Base-by-base conservation (phyloP, 2,329 filamentous ascomycete genomes). In the Periconia digitata region DNA sequence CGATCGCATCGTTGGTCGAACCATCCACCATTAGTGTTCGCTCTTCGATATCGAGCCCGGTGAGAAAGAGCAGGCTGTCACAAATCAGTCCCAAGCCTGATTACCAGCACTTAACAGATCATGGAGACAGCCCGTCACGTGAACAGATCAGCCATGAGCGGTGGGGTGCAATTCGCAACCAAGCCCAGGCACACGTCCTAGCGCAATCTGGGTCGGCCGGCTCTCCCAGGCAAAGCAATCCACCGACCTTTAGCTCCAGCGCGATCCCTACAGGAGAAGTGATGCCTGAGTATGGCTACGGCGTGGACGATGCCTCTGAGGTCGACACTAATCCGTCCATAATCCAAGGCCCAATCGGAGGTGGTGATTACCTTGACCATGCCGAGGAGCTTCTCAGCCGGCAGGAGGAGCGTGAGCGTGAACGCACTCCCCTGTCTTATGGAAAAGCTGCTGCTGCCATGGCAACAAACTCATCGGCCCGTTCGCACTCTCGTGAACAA, bases 1-100 rank as follows among this genome's bases (percentile, higher is more conserved):
- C 88, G 8, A 92, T 97, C 10, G 92, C 92, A 7, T 96, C 92
- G 15, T 76, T 97, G 6, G 87, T 94, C 59, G 90, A 91, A 16
- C 92, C 90, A 0, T 95, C 90, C 2, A 82, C 86, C 12, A 67
- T 96, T 44, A 92, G 74, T 38, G 64, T 72, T 39, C 69, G 64
- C 10, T 73, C 71, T 2, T 72, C 71, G 15, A 53, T 63, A 2
- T 62, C 59, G 3, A 62, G 59, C 24, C 60, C 61, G 3, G 21
- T 56, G 2, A 64, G 61, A 40, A 58, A 59, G n/a, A 53, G 51
- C 35, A 39, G 46, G 17, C 37, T 54, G 29, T 53, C 54, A 16
- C 53, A 54, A 21, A 47, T 53, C 34, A 55, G 48, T 41, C 50
- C 53, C 17, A 35, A 47, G 92, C 43, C 90, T n/a, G 55, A 58